Percentiles rank a stretch among this genome's conserved stretches.
These are phyloP conservation scores for Candida rishiriensis DNA, from an alignment of 805 yeast genomes.

Conservation along the genomic window DNA sequence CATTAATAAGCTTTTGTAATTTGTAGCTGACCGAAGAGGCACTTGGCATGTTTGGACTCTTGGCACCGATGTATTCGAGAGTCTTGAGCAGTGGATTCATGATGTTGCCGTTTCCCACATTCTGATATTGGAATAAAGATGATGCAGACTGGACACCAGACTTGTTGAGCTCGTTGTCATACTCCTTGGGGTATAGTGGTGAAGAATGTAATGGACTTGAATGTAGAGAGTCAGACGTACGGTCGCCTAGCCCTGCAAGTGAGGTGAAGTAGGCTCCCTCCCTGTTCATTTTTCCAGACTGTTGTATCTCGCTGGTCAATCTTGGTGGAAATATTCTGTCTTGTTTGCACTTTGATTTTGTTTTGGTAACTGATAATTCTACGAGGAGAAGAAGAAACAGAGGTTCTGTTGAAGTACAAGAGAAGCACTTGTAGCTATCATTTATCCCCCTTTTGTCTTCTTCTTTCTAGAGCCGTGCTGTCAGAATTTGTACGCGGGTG, in stretches of 20 bases:
- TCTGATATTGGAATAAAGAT: constrained; percentile 18
- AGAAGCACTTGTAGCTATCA: too few species aligned
- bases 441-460: too few species aligned
- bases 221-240: constrained; percentile 13
- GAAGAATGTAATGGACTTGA: constrained; percentile 22
- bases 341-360: too few species aligned
- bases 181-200: constrained; percentile 7
- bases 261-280: constrained; percentile 16
- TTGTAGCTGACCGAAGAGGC: constrained; percentile 30
- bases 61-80: constrained; percentile 22
- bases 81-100: constrained; percentile 22
- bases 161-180: neutral
- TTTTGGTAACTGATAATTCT: too few species aligned
- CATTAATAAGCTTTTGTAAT: constrained; percentile 34
- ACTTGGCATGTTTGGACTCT: constrained; percentile 23
- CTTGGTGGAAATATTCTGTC: too few species aligned
- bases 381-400: too few species aligned
- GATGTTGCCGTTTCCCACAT: constrained; percentile 13
- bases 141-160: constrained; percentile 8
- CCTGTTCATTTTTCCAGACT: constrained; percentile 7
- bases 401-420: too few species aligned
- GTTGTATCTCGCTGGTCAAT: too few species aligned
- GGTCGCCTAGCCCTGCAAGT: constrained; percentile 9
- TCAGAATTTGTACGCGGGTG: too few species aligned
- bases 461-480: too few species aligned